Conservation (phyloP, 208 protist species). For the Acanthamoeba divionensis region DNA sequence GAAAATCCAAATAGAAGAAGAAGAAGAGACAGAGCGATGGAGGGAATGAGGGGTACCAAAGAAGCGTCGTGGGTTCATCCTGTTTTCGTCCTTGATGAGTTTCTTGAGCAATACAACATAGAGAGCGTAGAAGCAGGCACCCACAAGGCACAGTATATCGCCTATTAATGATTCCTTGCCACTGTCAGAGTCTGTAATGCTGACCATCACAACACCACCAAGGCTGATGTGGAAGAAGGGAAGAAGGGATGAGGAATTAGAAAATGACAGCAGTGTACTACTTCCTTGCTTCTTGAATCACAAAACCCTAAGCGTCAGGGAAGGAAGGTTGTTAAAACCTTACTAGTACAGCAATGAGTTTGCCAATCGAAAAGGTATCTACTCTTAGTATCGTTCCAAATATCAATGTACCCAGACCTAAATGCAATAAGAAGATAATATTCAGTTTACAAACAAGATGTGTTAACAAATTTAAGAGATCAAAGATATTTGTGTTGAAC, state of each 20-base stretch:
- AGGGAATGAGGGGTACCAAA: not conserved
- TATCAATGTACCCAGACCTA: slow-evolving; percentile 47
- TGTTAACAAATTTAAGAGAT: not conserved
- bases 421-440: not conserved
- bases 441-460: not conserved
- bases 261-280: not conserved
- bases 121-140: slow-evolving; percentile 33
- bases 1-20: no score
- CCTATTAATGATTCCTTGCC: not conserved
- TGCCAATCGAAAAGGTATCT: slow-evolving; percentile 27
- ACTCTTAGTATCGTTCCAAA: slow-evolving; percentile 25
- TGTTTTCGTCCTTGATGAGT: slow-evolving; percentile 31
- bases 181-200: not conserved
- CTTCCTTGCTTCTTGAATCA: not conserved
- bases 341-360: slow-evolving; percentile 46
- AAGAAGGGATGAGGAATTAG: not conserved
- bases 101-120: slow-evolving; percentile 53
- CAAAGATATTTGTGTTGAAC: not conserved
- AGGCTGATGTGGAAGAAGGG: not conserved
- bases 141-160: slow-evolving; percentile 41
- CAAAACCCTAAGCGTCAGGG: not conserved
- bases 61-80: slow-evolving; percentile 34
- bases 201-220: slow-evolving; percentile 24
- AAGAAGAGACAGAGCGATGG: not conserved
- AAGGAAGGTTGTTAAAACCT: not conserved